phyloP scores from a whole-genome alignment of 2,329 filamentous ascomycete genomes.

The Coniochaeta ligniaria region DNA sequence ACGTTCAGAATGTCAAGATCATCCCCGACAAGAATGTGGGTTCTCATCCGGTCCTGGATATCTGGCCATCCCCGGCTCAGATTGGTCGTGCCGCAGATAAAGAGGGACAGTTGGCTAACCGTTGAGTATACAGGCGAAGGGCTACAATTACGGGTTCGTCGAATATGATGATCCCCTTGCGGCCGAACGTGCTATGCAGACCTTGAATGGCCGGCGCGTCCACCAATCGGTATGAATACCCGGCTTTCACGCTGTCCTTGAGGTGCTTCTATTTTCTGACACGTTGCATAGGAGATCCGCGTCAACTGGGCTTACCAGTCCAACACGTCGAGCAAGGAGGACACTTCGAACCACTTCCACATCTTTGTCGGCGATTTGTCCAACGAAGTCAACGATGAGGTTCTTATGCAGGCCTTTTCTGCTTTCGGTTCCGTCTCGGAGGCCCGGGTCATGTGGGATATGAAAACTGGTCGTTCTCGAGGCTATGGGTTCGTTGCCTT shows the following conservation, averaged over 20 bases:
- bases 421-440: slow-evolving; percentile 95
- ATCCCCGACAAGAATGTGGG: slow-evolving; percentile 99
- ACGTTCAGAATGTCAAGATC: slow-evolving; percentile 50
- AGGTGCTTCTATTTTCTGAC: not conserved
- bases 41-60: slow-evolving; percentile 16
- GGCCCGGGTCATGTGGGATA: slow-evolving; percentile 99
- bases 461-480: slow-evolving; percentile 97
- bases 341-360: slow-evolving; percentile 97
- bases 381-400: slow-evolving; percentile 97
- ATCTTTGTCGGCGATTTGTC: slow-evolving; percentile 97
- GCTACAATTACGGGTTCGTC: slow-evolving; percentile 98
- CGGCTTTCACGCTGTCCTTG: not conserved
- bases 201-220: slow-evolving; percentile 88
- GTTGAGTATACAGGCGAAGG: slow-evolving; percentile 65
- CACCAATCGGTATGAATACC: slow-evolving; percentile 73
- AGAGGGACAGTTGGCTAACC: slow-evolving; percentile 9
- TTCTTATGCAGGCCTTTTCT: slow-evolving; percentile 88
- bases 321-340: slow-evolving; percentile 89
- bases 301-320: slow-evolving; percentile 99
- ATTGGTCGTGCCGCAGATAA: not conserved
- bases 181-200: slow-evolving; percentile 95
- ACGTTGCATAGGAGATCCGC: slow-evolving; percentile 65
- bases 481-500: slow-evolving; percentile 98
- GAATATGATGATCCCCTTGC: slow-evolving; percentile 97
- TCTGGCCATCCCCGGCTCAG: not conserved